Conservation (phyloP, 495 filamentous ascomycete genomes). For the Chaetomium fimeti region DNA sequence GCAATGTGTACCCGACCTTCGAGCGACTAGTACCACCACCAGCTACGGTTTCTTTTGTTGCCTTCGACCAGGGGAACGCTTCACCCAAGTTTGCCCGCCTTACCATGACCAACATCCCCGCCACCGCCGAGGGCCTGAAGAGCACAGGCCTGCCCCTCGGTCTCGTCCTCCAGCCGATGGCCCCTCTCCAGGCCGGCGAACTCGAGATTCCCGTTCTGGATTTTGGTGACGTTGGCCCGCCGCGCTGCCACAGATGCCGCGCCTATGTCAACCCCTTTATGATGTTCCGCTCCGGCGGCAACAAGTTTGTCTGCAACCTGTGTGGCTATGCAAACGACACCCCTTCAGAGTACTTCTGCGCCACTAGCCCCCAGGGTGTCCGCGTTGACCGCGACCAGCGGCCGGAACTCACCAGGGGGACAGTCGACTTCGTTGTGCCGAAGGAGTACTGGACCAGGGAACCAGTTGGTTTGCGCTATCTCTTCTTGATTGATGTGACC, state of each 20-base stretch:
- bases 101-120: conserved; percentile 87
- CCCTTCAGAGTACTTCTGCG: conserved; percentile 85
- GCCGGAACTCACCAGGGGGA: conserved; percentile 85
- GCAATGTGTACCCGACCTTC: conserved; percentile 88
- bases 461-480: conserved; percentile 78
- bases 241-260: conserved; percentile 87
- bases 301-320: conserved; percentile 97
- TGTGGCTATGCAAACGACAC: conserved; percentile 98
- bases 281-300: conserved; percentile 91
- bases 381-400: conserved; percentile 86
- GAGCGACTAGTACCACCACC: conserved; percentile 88
- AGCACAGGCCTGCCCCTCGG: conserved; percentile 82
- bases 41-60: conserved; percentile 84
- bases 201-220: conserved; percentile 87
- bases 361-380: conserved; percentile 80
- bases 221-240: conserved; percentile 89
- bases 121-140: conserved; percentile 73
- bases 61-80: conserved; percentile 92
- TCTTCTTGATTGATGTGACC: conserved; percentile 91
- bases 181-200: conserved; percentile 79
- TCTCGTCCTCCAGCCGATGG: conserved; percentile 84
- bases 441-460: conserved; percentile 99
- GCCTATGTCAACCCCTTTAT: conserved; percentile 99
- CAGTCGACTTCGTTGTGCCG: conserved; percentile 92
- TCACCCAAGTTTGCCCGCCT: conserved; percentile 92